Base-by-base conservation (phyloP, 768 basidiomycete genomes). In the Dictyophora rubrovolvata region DNA sequence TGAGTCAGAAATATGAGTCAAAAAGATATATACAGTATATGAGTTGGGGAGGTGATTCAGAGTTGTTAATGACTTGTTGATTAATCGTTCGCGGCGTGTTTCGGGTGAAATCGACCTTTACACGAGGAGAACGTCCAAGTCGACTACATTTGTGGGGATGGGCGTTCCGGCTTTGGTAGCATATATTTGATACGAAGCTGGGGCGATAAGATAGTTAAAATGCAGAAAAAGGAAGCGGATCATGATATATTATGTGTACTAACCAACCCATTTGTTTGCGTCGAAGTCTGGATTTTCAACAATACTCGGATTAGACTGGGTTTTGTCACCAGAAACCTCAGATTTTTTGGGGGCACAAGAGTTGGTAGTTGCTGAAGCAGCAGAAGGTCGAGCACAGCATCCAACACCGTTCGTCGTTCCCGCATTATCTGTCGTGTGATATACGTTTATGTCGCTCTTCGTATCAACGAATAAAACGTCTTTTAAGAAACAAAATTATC, bases 151-250 rank as follows among this genome's bases (percentile, higher is more conserved):
- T n/a, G 18, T 61, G 53, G 42, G 36, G 52, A 51, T 34, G 11
- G 49, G 1, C 4, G 6, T 20, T 11, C 22, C 16, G 23, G 67
- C 61, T 60, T 81, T 82, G 17, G 64, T 53, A 3, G 77, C 78
- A 36, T 74, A 75, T 20, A 83, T 75, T 53, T 75, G 74, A 66
- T 73, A 82, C 3, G 78, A 77, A 8, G 68, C 78, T 80, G 60
- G 16, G 11, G 10, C 3, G 6, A 54, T 6, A n/a, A n/a, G n/a
- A n/a, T n/a, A n/a, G n/a, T n/a, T n/a, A n/a, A 10, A n/a, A 12
- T 5, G 20, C 5, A 10, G 7, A 17, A 20, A 12, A 1, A n/a
- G 22, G 5, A 18, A 17, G 10, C 4, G 6, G n/a, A n/a, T n/a
- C n/a, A n/a, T n/a, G 46, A 49, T 14, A 17, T 22, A 22, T 21